phyloP scores from a whole-genome alignment of 768 basidiomycete genomes.

The Lentinula sp. region DNA sequence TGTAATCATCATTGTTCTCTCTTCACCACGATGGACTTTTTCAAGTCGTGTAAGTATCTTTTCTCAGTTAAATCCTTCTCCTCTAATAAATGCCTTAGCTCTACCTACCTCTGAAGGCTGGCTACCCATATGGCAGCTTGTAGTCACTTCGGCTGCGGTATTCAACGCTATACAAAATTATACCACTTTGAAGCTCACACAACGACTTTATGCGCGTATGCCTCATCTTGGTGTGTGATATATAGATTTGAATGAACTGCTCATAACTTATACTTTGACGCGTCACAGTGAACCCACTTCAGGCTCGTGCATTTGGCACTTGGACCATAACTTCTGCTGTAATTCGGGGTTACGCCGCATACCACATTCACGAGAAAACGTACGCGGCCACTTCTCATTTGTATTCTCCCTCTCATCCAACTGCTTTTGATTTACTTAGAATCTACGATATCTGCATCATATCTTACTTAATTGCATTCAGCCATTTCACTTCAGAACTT shows the following conservation, averaged over 20 bases:
- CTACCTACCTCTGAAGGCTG: constrained; percentile 63
- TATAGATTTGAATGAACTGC: too few species aligned
- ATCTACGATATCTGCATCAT: constrained; percentile 85
- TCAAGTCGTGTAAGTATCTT: not conserved
- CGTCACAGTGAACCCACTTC: constrained; percentile 70
- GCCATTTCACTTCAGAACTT: constrained; percentile 84
- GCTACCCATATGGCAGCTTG: constrained; percentile 85
- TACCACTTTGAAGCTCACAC: constrained; percentile 68
- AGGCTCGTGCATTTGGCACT: constrained; percentile 82
- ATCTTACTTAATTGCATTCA: constrained; percentile 86
- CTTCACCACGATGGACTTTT: not conserved
- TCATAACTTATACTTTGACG: too few species aligned
- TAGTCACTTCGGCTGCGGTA: constrained; percentile 69
- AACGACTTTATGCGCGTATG: constrained; percentile 59
- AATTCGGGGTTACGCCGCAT: constrained; percentile 84
- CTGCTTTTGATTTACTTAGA: constrained; percentile 33
- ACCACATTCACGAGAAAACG: constrained; percentile 80
- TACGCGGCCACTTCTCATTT: constrained; percentile 28
- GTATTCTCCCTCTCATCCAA: constrained; percentile 4
- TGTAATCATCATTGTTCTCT: not conserved
- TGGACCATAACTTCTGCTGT: constrained; percentile 89
- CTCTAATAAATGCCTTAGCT: constrained; percentile 26
- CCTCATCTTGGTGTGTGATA: constrained; percentile 14
- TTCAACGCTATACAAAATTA: constrained; percentile 89
- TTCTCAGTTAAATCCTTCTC: not conserved